Evolutionary conservation across 441 rosid species (phyloP).

Genomic region (Pelargonium australe): DNA sequence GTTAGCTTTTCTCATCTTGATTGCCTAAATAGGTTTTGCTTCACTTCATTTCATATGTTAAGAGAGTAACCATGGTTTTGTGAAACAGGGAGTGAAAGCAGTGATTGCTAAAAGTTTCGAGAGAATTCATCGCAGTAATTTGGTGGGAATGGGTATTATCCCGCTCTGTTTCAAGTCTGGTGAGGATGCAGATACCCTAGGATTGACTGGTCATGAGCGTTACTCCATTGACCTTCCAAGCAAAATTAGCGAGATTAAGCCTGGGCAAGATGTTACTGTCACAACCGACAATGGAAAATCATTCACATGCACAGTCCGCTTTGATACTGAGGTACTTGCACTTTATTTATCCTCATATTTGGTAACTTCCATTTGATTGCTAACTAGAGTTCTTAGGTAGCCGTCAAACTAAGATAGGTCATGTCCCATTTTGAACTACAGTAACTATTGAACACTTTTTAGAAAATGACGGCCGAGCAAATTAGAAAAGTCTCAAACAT

Average conservation of each 20-base stretch:
- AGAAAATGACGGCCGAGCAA: too few relatives aligned
- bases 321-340: slow-evolving; percentile 82
- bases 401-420: background rate
- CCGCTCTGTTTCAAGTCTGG: slow-evolving; percentile 90
- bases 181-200: slow-evolving; percentile 80
- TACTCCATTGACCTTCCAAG: slow-evolving; percentile 82
- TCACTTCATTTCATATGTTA: background rate
- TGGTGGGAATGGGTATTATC: slow-evolving; percentile 95
- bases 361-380: background rate
- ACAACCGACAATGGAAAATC: slow-evolving; percentile 77
- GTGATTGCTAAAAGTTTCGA: slow-evolving; percentile 96
- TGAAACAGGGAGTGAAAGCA: slow-evolving; percentile 83
- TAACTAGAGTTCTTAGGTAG: background rate
- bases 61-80: background rate
- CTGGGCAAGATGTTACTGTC: slow-evolving; percentile 93
- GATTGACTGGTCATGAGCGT: slow-evolving; percentile 83
- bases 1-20: slow-evolving; percentile 28
- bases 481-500: too few relatives aligned
- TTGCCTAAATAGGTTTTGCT: background rate
- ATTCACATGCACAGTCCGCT: slow-evolving; percentile 84
- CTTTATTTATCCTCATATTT: background rate
- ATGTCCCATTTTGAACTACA: background rate
- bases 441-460: too few relatives aligned
- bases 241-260: slow-evolving; percentile 61
- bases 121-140: slow-evolving; percentile 94